Evolutionary conservation across 805 yeast species (phyloP), one percentile per base, ranked within the genome.

Genomic region (Wickerhamiella bombiphila): DNA sequence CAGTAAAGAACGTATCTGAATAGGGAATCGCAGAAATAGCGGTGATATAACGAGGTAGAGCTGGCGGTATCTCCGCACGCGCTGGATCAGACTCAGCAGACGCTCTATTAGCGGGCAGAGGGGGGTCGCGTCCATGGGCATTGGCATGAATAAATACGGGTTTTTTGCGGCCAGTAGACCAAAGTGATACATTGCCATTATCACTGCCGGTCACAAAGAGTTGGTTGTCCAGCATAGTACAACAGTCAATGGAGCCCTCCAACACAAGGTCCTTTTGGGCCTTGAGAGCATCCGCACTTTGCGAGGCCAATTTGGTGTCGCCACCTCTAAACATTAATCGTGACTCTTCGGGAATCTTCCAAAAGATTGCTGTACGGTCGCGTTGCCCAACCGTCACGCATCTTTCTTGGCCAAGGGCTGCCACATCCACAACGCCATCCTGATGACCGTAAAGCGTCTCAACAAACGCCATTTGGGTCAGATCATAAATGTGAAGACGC

Each of bases 291-390:
- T 33, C 37, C 19, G 18, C 25, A 3, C 30, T 6, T 25, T 32
- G 29, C 21, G 47, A 44, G 18, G 44, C 43, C 16, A 43, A 42
- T 48, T 61, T 72, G 34, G 57, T 63, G 52, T 83, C 94, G 41
- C 93, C 94, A 43, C 94, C 94, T 54, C 94, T 71, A 57, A 88
- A 88, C 0, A 95, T 85, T 51, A 91, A 69, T 54, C 96, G 73
- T 1, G 93, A 75, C 60, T 91, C 98, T 51, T 91, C 98, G 19
- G 94, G 74, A 47, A 91, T 83, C 57, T 91, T 91, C 98, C 98
- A 91, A 50, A 81, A 65, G 77, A 93, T 79, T 7, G 88, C 95
- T 4, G 95, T 81, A 51, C 93, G 76, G 60, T 91, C 98, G 50
- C 97, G 73, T 3, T 93, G 69, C 14, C 98, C 98, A 22, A 88